These are phyloP conservation scores for Alternaria viburni DNA, from an alignment of 2,329 filamentous ascomycete species.

Conservation along the genomic window DNA sequence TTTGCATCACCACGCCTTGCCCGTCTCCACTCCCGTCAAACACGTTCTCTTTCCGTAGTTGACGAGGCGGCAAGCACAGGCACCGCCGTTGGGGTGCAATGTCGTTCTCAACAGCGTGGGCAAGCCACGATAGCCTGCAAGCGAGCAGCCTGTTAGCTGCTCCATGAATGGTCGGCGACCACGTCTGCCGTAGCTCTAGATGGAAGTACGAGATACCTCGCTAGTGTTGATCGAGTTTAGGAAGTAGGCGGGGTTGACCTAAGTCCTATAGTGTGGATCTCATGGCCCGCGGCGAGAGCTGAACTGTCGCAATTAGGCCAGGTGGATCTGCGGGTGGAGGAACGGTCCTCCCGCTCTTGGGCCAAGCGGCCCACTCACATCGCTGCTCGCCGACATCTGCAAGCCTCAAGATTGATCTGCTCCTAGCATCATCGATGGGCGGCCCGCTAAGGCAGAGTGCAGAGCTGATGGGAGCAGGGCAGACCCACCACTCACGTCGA, in stretches of 20 bases:
- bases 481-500: background rate
- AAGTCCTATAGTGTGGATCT: background rate
- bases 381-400: constrained; percentile 4
- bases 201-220: background rate
- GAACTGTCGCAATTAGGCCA: background rate
- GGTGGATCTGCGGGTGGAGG: constrained; percentile 5
- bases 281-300: background rate
- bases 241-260: background rate
- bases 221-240: background rate
- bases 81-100: background rate
- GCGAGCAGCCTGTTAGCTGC: background rate
- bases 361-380: constrained; percentile 3
- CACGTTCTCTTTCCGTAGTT: background rate
- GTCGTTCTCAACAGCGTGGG: background rate
- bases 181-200: background rate
- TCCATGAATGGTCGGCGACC: constrained; percentile 2
- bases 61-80: background rate
- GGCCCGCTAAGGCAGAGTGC: constrained; percentile 3
- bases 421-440: constrained; percentile 7
- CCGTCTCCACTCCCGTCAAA: background rate
- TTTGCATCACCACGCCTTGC: background rate
- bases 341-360: constrained; percentile 10
- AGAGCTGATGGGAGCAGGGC: background rate
- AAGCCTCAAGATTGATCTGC: constrained; percentile 6
- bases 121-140: background rate